A percentile compares a stretch with the other conserved stretches of the same genome.
These are phyloP conservation scores for Pythium aristosporum DNA, from an alignment of 352 stramenopile species.

Conservation along the genomic window DNA sequence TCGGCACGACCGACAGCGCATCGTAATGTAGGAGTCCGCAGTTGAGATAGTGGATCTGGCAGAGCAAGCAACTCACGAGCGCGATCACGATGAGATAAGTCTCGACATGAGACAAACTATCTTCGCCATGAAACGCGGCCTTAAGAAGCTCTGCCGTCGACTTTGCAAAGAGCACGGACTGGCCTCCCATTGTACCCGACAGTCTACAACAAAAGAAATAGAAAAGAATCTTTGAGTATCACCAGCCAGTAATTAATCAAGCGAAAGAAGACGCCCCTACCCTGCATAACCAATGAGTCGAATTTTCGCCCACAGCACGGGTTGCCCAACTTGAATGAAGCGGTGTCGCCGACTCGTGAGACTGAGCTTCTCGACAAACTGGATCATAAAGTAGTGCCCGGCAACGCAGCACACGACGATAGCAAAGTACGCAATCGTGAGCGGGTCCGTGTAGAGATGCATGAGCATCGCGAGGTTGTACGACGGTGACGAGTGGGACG, in stretches of 20 bases:
- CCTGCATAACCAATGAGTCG: constrained; percentile 75
- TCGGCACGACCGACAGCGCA: constrained; percentile 77
- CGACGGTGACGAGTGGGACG: constrained; percentile 77
- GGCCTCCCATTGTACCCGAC: constrained; percentile 71
- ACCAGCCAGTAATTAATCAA: constrained; percentile 14
- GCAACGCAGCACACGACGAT: constrained; percentile 57
- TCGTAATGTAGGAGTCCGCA: constrained; percentile 75
- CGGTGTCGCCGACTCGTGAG: constrained; percentile 71
- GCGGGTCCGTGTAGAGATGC: constrained; percentile 68
- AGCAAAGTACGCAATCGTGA: constrained; percentile 63
- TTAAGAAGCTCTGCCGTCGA: constrained; percentile 79
- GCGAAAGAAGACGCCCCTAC: background rate
- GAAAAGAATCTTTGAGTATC: background rate
- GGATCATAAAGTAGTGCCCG: constrained; percentile 63
- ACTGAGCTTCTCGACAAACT: constrained; percentile 62
- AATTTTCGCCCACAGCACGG: constrained; percentile 58
- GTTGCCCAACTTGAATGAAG: constrained; percentile 71
- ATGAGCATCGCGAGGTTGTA: constrained; percentile 83
- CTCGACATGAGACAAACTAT: constrained; percentile 56
- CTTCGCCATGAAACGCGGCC: constrained; percentile 59
- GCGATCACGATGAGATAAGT: constrained; percentile 69
- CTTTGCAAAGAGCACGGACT: constrained; percentile 87
- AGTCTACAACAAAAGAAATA: background rate
- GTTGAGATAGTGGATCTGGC: constrained; percentile 83
- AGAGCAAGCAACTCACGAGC: constrained; percentile 56